Evolutionary conservation across 371 early-diverging fungal species (phyloP), one percentile per base, ranked within the genome.

Genomic region (Funneliformis caledonium): DNA sequence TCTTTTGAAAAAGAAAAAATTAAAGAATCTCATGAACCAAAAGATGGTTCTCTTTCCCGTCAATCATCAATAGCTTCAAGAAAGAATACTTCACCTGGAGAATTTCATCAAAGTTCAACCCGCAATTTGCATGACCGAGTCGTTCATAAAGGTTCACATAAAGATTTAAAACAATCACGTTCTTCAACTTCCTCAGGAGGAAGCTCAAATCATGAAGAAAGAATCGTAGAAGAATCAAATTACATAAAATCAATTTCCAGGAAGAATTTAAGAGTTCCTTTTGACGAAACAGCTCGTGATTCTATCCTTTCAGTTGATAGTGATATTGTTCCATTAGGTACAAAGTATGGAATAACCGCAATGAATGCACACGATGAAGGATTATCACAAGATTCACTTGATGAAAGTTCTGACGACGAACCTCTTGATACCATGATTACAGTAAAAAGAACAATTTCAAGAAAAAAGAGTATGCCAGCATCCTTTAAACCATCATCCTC

Each of bases 241-340:
- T 7, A 47, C 26, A 72, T 14, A 72, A 47, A 16, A 11, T 26
- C 72, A 45, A 45, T 52, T 47, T 16, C 19, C 45, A 45, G 67
- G 12, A 42, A 43, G 12, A 19, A 14, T 45, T 52, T 48, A 72
- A 45, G 1, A 19, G 2, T 47, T 11, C 42, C 26, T 2, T 2
- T 12, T 33, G 45, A 72, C 12, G 22, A n/a, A 33, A 47, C 19
- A 22, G 31, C 72, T 45, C 72, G 72, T 52, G 26, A 3, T 4
- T 72, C 72, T 43, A 26, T 26, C 3, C 33, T 33, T 47, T 72
- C 72, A 8, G 48, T 26, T 9, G 72, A 72, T 31, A 72, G 72
- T 72, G 72, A 72, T 33, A 45, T 48, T 45, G 26, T 52, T 72
- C 72, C 72, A 9, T 33, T 72, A 48, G 72, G 50, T 72, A 72